A percentile compares a stretch with the other conserved stretches of the same genome.
Evolutionary conservation across 2,329 filamentous ascomycete species (phyloP).

Genomic region (Mycosphaerella arachidis): DNA sequence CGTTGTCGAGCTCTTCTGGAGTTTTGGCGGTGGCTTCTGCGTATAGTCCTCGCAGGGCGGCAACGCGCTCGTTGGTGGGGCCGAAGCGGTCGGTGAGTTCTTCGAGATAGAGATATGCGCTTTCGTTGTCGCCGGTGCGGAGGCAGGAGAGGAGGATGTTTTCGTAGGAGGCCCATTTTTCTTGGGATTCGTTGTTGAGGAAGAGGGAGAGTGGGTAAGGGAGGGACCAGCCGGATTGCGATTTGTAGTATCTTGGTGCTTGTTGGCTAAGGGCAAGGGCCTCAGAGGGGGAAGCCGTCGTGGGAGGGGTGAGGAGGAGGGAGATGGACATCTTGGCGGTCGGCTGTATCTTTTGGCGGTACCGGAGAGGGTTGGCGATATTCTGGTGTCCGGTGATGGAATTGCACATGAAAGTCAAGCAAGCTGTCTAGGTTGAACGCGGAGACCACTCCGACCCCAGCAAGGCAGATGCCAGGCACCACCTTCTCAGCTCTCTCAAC

Average conservation of each 20-base stretch:
- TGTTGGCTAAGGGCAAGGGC: constrained; percentile 47
- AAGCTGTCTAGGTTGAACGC: background rate
- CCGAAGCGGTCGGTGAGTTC: constrained; percentile 78
- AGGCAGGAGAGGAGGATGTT: constrained; percentile 81
- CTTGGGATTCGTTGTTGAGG: constrained; percentile 61
- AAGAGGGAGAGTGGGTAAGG: constrained; percentile 51
- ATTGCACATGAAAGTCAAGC: background rate
- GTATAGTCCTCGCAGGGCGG: constrained; percentile 76
- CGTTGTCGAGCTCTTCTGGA: constrained; percentile 58
- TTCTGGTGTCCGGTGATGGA: background rate
- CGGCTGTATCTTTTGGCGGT: background rate
- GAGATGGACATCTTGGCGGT: constrained; percentile 17
- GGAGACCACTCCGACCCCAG: background rate
- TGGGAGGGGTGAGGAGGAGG: constrained; percentile 33
- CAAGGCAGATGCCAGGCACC: background rate
- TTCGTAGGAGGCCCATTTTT: constrained; percentile 81
- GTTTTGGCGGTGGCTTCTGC: constrained; percentile 75
- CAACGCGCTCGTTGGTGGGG: constrained; percentile 74
- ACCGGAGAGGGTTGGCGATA: background rate
- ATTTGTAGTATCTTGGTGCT: constrained; percentile 38
- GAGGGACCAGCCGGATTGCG: constrained; percentile 35
- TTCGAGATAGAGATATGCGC: constrained; percentile 70
- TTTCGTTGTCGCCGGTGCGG: constrained; percentile 73
- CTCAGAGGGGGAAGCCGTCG: constrained; percentile 35
- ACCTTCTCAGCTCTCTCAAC: background rate